A percentile compares a stretch with the other conserved stretches of the same genome.
Evolutionary conservation across 345 rosid species (phyloP).

Genomic region (Ceriops tagal): DNA sequence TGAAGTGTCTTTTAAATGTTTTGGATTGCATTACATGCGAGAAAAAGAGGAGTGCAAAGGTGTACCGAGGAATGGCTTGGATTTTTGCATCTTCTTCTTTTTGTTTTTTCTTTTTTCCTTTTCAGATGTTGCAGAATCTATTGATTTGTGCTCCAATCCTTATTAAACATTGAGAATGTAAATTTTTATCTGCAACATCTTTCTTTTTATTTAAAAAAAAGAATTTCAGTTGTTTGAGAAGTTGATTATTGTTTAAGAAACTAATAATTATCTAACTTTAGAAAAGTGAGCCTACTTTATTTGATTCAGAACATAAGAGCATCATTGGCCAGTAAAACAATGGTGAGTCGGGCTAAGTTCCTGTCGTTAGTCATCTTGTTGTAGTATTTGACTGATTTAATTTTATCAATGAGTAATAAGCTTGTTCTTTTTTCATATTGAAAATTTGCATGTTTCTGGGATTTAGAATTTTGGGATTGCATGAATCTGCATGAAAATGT

Average conservation of each 20-base stretch:
- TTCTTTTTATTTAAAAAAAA: too few species aligned
- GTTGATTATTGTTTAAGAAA: too few species aligned
- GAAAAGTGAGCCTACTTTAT: not conserved
- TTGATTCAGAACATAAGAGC: not conserved
- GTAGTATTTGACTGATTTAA: not conserved
- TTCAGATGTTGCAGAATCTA: too few species aligned
- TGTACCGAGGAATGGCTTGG: not conserved
- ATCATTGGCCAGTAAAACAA: not conserved
- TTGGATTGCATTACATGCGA: not conserved
- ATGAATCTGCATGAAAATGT: not conserved
- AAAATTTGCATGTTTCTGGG: not conserved
- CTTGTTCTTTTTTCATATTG: not conserved
- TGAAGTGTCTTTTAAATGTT: not conserved
- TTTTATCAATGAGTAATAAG: not conserved
- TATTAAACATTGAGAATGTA: too few species aligned
- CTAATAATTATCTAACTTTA: not conserved
- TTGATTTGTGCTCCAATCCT: too few species aligned
- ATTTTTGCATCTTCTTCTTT: too few species aligned
- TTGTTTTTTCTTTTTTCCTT: too few species aligned
- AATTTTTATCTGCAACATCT: too few species aligned
- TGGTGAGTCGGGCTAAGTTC: not conserved
- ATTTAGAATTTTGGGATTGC: too few species aligned
- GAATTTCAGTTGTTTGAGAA: too few species aligned
- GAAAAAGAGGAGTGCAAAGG: not conserved
- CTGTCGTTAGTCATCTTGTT: not conserved